Base-by-base conservation (phyloP, 2,329 filamentous ascomycete genomes). In the Paecilomyces sp. region DNA sequence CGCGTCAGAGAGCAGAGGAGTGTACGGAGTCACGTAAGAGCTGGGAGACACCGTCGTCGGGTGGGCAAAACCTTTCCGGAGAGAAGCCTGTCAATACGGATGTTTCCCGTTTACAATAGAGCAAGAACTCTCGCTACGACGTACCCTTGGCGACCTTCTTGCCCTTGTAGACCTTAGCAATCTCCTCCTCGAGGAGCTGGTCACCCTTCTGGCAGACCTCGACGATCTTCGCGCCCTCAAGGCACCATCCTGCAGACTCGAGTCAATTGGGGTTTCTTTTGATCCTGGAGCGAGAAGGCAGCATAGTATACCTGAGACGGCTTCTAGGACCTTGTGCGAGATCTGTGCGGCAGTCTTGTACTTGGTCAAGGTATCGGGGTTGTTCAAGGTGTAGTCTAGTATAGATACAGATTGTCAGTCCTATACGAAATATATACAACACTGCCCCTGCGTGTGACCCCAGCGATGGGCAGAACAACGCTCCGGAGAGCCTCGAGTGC, bases 321-420 rank as follows among this genome's bases (percentile, higher is more conserved):
- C 88, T 70, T 92, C 91, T 68, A 99, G 86, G 68, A 96, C 93
- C 82, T 93, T 96, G 77, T 97, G 91, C 57, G 93, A 94, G 79
- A 99, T 97, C 75, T 90, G 84, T 64, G 90, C 93, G 60, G 94
- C 94, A 66, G 90, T 92, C 88, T 96, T 97, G 85, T 97, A 97
- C 85, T 97, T 99, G 80, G 94, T 97, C 70, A 99, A 85, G 71
- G 92, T 97, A 77, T 95, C 90, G 63, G 90, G 91, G 83, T 95
- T 94, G 78, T 87, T 90, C 77, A 97, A 86, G 68, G 90, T 85
- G 81, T 95, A 92, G 77, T 96, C 91, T 96, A 66, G 55, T 24
- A 18, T 30, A 24, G 47, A 56, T 18, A 41, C 12, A 51, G 51
- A 56, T 31, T 57, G 58, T 63, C 50, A 60, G 58, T 62, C 18